These are phyloP conservation scores for Capronia americana DNA, from an alignment of 2,329 filamentous ascomycete genomes.

Conservation along the genomic window DNA sequence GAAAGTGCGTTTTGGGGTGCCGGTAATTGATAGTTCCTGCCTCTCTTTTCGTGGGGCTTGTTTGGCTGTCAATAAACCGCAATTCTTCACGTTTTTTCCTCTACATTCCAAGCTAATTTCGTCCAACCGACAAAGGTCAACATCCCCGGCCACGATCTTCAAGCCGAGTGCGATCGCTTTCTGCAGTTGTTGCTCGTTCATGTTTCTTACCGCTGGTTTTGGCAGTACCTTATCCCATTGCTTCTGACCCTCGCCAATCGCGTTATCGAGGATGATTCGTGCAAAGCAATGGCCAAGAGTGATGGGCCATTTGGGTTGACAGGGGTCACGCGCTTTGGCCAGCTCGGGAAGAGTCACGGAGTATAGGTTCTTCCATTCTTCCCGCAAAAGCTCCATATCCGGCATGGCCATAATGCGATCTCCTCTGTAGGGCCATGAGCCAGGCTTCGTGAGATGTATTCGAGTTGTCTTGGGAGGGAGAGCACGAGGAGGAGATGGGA, in stretches of 20 bases:
- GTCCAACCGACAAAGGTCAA: conserved; percentile 49
- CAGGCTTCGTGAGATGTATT: not conserved
- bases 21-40: not conserved
- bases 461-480: not conserved
- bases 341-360: conserved; percentile 40
- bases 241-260: conserved; percentile 45
- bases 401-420: conserved; percentile 13
- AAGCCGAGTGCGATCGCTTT: conserved; percentile 49
- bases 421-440: not conserved
- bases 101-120: conserved; percentile 49
- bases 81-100: conserved; percentile 44
- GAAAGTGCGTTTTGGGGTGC: conserved; percentile 7
- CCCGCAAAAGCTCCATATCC: conserved; percentile 25
- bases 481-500: not conserved
- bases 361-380: conserved; percentile 40
- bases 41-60: not conserved
- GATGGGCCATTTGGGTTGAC: conserved; percentile 52
- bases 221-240: conserved; percentile 54
- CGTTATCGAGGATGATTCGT: conserved; percentile 49
- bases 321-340: conserved; percentile 33
- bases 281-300: conserved; percentile 41
- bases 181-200: conserved; percentile 48
- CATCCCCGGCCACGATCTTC: conserved; percentile 47
- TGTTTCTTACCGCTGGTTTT: conserved; percentile 53
- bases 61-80: conserved; percentile 2